phyloP scores from a whole-genome alignment of 2,329 filamentous ascomycete species.

The Daldinia sp. region DNA sequence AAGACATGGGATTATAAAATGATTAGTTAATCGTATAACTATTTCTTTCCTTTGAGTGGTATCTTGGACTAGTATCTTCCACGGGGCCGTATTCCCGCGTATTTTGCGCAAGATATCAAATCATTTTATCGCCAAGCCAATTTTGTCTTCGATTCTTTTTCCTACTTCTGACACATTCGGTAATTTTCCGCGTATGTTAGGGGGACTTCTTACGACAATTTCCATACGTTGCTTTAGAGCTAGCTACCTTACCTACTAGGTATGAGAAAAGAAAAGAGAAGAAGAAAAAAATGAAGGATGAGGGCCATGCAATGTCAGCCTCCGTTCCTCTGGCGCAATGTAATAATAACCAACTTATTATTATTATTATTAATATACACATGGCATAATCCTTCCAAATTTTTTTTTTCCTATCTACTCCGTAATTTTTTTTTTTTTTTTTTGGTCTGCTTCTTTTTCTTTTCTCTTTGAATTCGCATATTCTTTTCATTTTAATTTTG shows the following conservation, averaged over 20 bases:
- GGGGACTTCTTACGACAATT: too few relatives aligned
- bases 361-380: slow-evolving; percentile 26
- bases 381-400: slow-evolving; percentile 23
- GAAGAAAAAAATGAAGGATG: slow-evolving; percentile 32
- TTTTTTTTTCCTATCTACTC: slow-evolving; percentile 16
- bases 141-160: not conserved
- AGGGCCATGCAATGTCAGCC: slow-evolving; percentile 37
- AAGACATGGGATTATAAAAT: not conserved
- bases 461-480: slow-evolving; percentile 11
- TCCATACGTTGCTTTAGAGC: not conserved
- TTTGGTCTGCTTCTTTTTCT: not conserved
- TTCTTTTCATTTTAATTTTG: slow-evolving; percentile 32
- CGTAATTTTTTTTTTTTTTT: not conserved
- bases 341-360: slow-evolving; percentile 31
- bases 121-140: not conserved
- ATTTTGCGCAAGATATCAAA: not conserved
- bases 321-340: slow-evolving; percentile 29
- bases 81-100: not conserved
- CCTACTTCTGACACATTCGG: not conserved
- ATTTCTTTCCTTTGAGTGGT: not conserved
- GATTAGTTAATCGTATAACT: slow-evolving; percentile 1
- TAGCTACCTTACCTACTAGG: too few relatives aligned
- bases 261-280: not conserved
- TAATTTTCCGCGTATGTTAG: not conserved
- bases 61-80: not conserved